Conservation (phyloP, 1,284 basidiomycete species). For the Ceratobasidium sp. region DNA sequence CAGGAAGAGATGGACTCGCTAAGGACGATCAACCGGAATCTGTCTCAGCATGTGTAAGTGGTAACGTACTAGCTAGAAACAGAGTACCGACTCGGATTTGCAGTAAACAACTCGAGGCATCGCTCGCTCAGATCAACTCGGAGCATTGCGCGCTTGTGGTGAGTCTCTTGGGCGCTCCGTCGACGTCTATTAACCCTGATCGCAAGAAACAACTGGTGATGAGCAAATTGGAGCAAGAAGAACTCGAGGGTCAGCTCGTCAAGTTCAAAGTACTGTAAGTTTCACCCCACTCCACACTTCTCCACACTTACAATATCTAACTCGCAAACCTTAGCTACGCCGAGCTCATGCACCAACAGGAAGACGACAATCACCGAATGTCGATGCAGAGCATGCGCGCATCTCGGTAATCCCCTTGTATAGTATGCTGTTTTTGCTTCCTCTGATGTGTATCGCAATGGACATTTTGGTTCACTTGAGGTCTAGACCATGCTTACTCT, state of each 20-base stretch:
- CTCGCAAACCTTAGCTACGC: conserved; percentile 66
- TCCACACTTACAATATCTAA: not conserved
- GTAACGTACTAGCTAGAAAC: conserved; percentile 25
- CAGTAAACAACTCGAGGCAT: conserved; percentile 80
- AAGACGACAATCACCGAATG: conserved; percentile 74
- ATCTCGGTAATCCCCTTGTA: too few species aligned
- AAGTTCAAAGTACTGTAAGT: conserved; percentile 88
- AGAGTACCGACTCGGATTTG: conserved; percentile 8
- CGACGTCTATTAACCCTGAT: not conserved
- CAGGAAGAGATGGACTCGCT: conserved; percentile 81
- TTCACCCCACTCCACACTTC: not conserved
- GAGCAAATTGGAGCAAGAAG: conserved; percentile 83
- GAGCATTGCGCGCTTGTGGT: conserved; percentile 81
- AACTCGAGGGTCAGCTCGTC: conserved; percentile 88
- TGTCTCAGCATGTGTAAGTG: conserved; percentile 81
- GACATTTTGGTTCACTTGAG: too few species aligned
- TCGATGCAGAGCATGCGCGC: conserved; percentile 49
- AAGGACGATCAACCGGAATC: conserved; percentile 73
- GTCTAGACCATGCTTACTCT: too few species aligned
- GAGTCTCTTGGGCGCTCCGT: conserved; percentile 45
- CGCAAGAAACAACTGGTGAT: conserved; percentile 88
- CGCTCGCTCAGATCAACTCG: conserved; percentile 75
- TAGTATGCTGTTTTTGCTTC: too few species aligned
- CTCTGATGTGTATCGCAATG: too few species aligned
- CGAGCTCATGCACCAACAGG: conserved; percentile 84